phyloP scores from a whole-genome alignment of 169 alveolate species.

The Babesia caballi region DNA sequence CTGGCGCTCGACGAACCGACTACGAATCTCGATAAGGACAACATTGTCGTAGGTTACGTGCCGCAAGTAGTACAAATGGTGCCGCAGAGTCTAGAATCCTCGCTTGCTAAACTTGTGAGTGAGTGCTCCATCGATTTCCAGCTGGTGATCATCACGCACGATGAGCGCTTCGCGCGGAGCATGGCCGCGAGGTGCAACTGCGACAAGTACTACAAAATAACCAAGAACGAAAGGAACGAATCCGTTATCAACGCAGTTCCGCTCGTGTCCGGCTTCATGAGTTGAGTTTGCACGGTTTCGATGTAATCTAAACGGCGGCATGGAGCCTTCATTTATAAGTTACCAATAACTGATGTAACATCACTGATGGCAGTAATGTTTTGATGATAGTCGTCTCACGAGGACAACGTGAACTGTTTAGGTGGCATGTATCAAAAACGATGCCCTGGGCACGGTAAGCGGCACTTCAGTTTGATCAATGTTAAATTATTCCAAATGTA shows the following conservation, averaged over 20 bases:
- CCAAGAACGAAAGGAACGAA: conserved; percentile 2
- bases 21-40: conserved; percentile 94
- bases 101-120: conserved; percentile 68
- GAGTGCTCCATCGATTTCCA: conserved; percentile 77
- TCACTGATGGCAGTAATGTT: no score
- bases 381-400: no score
- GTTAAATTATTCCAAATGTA: no score
- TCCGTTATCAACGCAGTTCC: conserved; percentile 34
- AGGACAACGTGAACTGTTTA: no score
- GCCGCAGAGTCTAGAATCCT: conserved; percentile 60
- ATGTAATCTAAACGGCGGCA: no score
- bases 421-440: no score
- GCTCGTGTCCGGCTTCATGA: background rate
- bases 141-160: conserved; percentile 98
- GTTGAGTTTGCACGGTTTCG: no score
- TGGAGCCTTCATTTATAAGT: no score
- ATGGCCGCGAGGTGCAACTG: conserved; percentile 70
- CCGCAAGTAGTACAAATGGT: no score
- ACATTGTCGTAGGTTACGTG: conserved; percentile 83
- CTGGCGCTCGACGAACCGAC: conserved; percentile 99
- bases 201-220: conserved; percentile 49
- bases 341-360: no score
- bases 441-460: no score
- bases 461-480: no score
- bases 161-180: conserved; percentile 90